Percentiles rank a stretch among this genome's conserved stretches.
phyloP scores from a whole-genome alignment of 495 filamentous ascomycete genomes.

The Annulohypoxylon moriforme region DNA sequence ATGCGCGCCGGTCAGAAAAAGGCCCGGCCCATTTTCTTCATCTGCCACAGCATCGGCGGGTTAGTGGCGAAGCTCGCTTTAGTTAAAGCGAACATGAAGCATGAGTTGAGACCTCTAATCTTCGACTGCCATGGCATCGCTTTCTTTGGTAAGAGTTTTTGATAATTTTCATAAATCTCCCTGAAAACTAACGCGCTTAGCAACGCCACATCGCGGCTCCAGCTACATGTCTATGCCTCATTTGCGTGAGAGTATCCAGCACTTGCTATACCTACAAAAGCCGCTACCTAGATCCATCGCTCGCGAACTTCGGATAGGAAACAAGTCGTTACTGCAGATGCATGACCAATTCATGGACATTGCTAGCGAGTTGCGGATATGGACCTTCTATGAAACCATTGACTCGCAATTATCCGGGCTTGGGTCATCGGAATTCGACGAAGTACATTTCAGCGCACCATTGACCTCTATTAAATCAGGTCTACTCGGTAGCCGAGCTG shows the following conservation, averaged over 20 bases:
- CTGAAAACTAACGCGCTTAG: conserved; percentile 34
- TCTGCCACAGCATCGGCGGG: conserved; percentile 74
- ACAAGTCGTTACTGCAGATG: conserved; percentile 58
- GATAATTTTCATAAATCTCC: not conserved
- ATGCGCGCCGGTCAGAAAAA: conserved; percentile 52
- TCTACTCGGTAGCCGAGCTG: conserved; percentile 64
- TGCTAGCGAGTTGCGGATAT: conserved; percentile 72
- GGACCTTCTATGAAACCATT: conserved; percentile 72
- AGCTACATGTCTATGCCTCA: conserved; percentile 70
- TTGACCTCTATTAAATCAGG: conserved; percentile 72
- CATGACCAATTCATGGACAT: conserved; percentile 69
- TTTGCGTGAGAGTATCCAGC: conserved; percentile 65
- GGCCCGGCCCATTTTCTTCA: conserved; percentile 68
- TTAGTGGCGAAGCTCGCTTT: conserved; percentile 69
- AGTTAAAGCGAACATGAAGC: conserved; percentile 58
- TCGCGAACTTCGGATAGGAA: conserved; percentile 62
- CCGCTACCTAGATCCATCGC: conserved; percentile 63
- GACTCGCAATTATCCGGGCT: conserved; percentile 68
- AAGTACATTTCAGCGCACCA: conserved; percentile 64
- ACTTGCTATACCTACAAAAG: conserved; percentile 65
- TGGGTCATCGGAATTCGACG: conserved; percentile 40
- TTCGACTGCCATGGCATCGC: conserved; percentile 70
- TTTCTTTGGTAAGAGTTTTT: conserved; percentile 63
- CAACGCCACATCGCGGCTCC: conserved; percentile 72
- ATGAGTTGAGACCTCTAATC: conserved; percentile 56